Base-by-base conservation (phyloP, 2,329 filamentous ascomycete genomes). In the Hymenoscyphus fructigenus region DNA sequence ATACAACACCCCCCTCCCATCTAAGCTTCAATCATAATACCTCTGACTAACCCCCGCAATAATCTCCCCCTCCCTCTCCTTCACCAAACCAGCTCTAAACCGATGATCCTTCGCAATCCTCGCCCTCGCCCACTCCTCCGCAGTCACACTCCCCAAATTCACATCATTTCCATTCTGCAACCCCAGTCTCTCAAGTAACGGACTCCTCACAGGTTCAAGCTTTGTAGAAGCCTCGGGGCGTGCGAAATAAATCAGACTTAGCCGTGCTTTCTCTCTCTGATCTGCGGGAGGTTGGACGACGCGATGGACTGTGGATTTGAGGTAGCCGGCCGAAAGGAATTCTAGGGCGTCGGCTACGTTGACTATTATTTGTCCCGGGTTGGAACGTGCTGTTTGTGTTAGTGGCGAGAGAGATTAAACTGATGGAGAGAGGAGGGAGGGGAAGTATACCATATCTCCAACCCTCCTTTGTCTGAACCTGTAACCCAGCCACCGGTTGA, bases 401-500 rank as follows among this genome's bases (percentile, higher is more conserved):
- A n/a, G n/a, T n/a, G n/a, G n/a, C n/a, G n/a, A n/a, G n/a, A n/a
- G n/a, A n/a, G n/a, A n/a, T n/a, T n/a, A n/a, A n/a, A n/a, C n/a
- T n/a, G n/a, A n/a, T n/a, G n/a, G n/a, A n/a, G n/a, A n/a, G n/a
- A n/a, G n/a, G n/a, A n/a, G n/a, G 23, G 23, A 5, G 12, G 53
- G 14, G 53, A 26, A 4, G 20, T 15, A 29, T 28, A 56, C 50
- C 50, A 29, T 80, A 83, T 65, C 81, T 82, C 81, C 82, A 83
- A 2, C 79, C 59, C 0, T 78, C 76, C 0, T 77, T 75, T 0
- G 79, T 79, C 58, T 81, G 81, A 20, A 86, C 82, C 67, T 86
- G 84, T 1, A 86, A 76, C 0, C 80, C 83, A 0, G 83, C 82
- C 0, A 86, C 82, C 0, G 84, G 84, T 65, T 86, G 84, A 0